phyloP scores from a whole-genome alignment of 768 basidiomycete genomes.

The Xerocomus brunneocitrinus region DNA sequence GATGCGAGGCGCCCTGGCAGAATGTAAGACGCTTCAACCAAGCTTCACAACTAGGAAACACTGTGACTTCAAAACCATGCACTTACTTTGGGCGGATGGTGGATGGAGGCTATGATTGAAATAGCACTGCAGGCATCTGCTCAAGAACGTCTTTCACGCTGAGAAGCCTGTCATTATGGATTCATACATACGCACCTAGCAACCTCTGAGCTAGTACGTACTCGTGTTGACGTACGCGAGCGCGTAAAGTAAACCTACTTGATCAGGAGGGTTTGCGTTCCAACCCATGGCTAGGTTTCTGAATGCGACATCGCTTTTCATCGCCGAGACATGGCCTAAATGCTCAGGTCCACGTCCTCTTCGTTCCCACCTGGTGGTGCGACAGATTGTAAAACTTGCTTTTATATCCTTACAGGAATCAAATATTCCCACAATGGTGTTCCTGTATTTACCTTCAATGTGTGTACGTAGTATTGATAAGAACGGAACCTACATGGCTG shows the following conservation, averaged over 20 bases:
- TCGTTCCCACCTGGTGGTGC: too few species aligned
- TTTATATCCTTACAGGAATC: neutral
- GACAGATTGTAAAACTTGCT: too few species aligned
- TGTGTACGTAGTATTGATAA: neutral
- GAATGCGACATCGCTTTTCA: neutral
- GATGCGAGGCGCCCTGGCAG: too few species aligned
- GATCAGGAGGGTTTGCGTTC: neutral
- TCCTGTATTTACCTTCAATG: constrained; percentile 3
- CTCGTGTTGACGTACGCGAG: neutral
- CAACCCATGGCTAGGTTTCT: neutral
- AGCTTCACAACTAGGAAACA: too few species aligned
- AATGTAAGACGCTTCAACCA: too few species aligned
- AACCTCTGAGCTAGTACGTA: neutral
- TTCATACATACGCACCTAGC: neutral
- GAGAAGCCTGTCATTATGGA: constrained; percentile 15
- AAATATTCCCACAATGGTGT: constrained; percentile 5
- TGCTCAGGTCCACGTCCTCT: too few species aligned
- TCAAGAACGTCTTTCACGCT: neutral
- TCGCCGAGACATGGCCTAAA: too few species aligned
- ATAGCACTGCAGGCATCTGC: neutral
- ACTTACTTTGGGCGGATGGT: neutral
- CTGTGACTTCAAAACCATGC: too few species aligned
- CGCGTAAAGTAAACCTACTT: too few species aligned
- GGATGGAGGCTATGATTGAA: neutral
- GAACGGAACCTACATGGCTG: neutral